Conservation (phyloP, 192 early-diverging fungal species). For the Mortierella alpina region DNA sequence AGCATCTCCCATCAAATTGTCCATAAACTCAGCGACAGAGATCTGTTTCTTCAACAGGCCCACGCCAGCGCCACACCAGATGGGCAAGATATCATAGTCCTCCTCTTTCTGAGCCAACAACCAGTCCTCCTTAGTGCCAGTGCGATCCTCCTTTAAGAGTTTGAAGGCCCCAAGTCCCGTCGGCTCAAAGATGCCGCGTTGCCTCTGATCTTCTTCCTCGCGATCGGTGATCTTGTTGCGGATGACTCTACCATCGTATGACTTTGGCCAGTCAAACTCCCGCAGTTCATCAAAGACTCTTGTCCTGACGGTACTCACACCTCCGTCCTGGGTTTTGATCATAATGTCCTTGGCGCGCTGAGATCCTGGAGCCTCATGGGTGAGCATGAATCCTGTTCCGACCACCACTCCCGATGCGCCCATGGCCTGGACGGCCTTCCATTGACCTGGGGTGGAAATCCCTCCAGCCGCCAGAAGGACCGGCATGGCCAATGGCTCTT, state of each 20-base stretch:
- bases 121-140: constrained; percentile 32
- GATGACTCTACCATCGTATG: constrained; percentile 46
- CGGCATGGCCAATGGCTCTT: neutral
- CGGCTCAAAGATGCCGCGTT: neutral
- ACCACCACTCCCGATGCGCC: constrained; percentile 59
- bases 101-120: constrained; percentile 20
- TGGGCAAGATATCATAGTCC: constrained; percentile 29
- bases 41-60: constrained; percentile 44
- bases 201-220: constrained; percentile 20
- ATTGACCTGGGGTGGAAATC: constrained; percentile 25
- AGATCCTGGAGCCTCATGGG: constrained; percentile 22
- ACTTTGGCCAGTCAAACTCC: constrained; percentile 50
- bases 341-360: constrained; percentile 53
- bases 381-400: constrained; percentile 58
- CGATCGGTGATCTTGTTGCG: constrained; percentile 38
- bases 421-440: constrained; percentile 26
- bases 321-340: constrained; percentile 53
- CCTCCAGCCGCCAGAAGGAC: constrained; percentile 50
- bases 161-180: constrained; percentile 22
- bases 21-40: constrained; percentile 43
- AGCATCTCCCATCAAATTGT: constrained; percentile 13
- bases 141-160: constrained; percentile 28
- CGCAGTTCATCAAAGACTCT: constrained; percentile 57
- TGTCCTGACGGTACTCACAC: constrained; percentile 50
- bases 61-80: constrained; percentile 44